phyloP scores from a whole-genome alignment of 108 stramenopile species.

The Nitzschia palea region DNA sequence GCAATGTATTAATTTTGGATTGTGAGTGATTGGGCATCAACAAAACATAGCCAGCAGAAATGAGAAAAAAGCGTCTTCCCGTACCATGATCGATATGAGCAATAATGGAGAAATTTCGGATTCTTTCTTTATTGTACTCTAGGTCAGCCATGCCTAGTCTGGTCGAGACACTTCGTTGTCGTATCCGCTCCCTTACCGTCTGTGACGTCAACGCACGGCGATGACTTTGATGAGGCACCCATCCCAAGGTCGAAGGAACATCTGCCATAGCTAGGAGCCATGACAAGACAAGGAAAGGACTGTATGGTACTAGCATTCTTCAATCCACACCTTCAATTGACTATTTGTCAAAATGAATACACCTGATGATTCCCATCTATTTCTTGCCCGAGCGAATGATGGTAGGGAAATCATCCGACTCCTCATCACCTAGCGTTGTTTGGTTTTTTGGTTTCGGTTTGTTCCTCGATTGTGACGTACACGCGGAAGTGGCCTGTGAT shows the following conservation, averaged over 20 bases:
- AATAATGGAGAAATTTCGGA: conserved; percentile 97
- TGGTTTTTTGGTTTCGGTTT: too few relatives aligned
- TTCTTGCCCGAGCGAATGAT: not conserved
- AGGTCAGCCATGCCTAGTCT: conserved; percentile 19
- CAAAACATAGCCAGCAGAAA: not conserved
- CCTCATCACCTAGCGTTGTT: too few relatives aligned
- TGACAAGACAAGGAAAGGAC: not conserved
- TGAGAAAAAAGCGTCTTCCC: not conserved
- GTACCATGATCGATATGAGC: conserved; percentile 96
- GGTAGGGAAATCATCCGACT: not conserved
- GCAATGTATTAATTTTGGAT: not conserved
- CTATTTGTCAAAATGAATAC: not conserved
- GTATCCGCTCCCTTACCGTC: not conserved
- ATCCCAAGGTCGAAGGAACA: not conserved
- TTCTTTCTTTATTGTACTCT: conserved; percentile 66
- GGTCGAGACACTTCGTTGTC: not conserved
- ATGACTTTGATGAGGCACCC: conserved; percentile 3
- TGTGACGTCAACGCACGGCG: not conserved
- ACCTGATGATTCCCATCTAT: too few relatives aligned
- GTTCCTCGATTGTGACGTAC: not conserved
- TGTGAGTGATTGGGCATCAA: not conserved
- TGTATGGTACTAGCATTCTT: not conserved
- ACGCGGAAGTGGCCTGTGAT: not conserved
- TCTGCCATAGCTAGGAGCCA: not conserved
- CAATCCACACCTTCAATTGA: not conserved